Base-by-base conservation (phyloP, 225 moss, liverwort and hornwort species). In the Anthoceros angustus region DNA sequence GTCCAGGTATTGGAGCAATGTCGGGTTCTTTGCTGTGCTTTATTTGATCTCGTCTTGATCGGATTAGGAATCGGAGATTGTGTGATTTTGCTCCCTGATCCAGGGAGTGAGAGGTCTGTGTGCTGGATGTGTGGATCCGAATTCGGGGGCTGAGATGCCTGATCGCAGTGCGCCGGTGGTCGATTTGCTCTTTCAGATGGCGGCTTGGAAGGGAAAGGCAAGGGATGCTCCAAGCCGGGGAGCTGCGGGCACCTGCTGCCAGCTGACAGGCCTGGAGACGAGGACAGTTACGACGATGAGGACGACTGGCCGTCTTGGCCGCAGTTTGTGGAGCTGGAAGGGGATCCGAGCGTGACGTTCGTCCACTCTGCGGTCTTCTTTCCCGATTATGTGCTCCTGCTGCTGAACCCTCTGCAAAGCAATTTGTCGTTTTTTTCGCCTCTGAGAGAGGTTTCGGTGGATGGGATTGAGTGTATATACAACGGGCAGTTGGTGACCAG, bases 361-460 rank as follows among this genome's bases (percentile, higher is more conserved):
- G 49, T 50, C 49, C 49, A 50, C 10, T 50, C 49, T 50, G 49
- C 49, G 16, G 49, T 50, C 20, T 50, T 50, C 49, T 50, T 50
- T 50, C 49, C 49, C 14, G 49, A 50, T 20, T 50, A 50, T 11
- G 20, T 16, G 20, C 14, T 50, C 16, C 49, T 50, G 15, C 49
- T 50, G 15, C 20, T 50, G 14, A 50, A 50, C 49, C 49, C 49
- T 14, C 16, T 50, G 15, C 5, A 50, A 50, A 50, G 5, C 49
- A 50, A 50, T 50, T 14, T 50, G 8, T 50, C 49, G 4, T 50
- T 50, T 50, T 50, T 50, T 11, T 50, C 49, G 3, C 49, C 49
- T 50, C 49, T 50, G 8, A 50, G 49, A 50, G 14, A 50, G 49
- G 49, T 50, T 16, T 16, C 49, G 10, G 49, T 50, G 49, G 49